Evolutionary conservation across 495 filamentous ascomycete genomes (phyloP), one percentile per base, ranked within the genome.

Genomic region (Tuber magnatum): DNA sequence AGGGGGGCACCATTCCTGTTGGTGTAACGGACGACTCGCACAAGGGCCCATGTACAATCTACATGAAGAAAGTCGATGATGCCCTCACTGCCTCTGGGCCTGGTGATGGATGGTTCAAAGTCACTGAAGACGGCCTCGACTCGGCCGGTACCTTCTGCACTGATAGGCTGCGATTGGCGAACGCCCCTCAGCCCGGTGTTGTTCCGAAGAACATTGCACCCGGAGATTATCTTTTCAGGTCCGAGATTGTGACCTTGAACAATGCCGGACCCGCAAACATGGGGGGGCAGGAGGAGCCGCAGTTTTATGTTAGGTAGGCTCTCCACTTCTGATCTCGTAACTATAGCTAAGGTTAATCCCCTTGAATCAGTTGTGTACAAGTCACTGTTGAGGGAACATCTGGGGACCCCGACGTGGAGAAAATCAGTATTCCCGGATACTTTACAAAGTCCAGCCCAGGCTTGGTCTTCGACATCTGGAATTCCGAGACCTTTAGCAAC

Each of bases 71-170:
- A 43, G 86, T 91, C 7, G 81, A 82, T 70, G 82, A 88, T 72
- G 81, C 85, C 4, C 83, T 82, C 28, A 84, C 84, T 20, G 76
- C 83, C 38, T 71, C 81, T 4, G 88, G 86, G 42, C 81, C 85
- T 18, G 92, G 92, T 5, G 85, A 85, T 69, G 92, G 92, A 41
- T 94, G 92, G 92, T 92, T 93, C 87, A 93, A 93, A 85, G 88
- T 93, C 32, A 43, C 51, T 10, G 75, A 80, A 6, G 79, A 81
- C 16, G 79, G 79, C 0, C 70, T 81, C 43, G 41, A 35, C 22
- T 40, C 48, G 4, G 80, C 79, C 51, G 84, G 84, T 20, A 84
- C 88, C 68, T 93, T 91, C 89, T 92, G 92, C 80, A 92, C 89
- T 4, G 87, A 91, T 75, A 89, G 88, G 65, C 81, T 94, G 35